Conservation (phyloP, 371 early-diverging fungal genomes). For the Mucor velutinosus region DNA sequence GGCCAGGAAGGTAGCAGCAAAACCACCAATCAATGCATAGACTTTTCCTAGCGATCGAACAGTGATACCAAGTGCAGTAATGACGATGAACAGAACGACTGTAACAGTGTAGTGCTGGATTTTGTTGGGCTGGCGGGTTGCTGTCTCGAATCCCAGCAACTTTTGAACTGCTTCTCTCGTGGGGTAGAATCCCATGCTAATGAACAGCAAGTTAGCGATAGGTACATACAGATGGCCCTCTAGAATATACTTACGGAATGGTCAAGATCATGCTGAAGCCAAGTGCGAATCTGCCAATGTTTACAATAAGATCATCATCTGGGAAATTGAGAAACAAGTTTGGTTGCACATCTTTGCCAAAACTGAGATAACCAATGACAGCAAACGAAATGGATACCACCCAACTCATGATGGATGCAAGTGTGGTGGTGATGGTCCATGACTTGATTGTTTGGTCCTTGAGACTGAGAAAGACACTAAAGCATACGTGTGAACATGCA, state of each 20-base stretch:
- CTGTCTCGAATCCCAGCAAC: conserved; percentile 52
- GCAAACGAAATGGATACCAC: conserved; percentile 60
- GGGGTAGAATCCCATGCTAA: conserved; percentile 59
- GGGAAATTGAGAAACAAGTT: conserved; percentile 65
- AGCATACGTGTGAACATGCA: conserved; percentile 60
- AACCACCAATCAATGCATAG: conserved; percentile 59
- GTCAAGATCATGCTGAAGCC: conserved; percentile 63
- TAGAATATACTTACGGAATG: conserved; percentile 35
- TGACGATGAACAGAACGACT: conserved; percentile 39
- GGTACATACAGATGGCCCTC: neutral
- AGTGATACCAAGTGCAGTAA: conserved; percentile 45
- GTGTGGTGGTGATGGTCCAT: conserved; percentile 49
- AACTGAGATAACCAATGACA: conserved; percentile 56
- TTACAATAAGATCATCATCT: conserved; percentile 50
- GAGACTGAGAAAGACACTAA: conserved; percentile 54
- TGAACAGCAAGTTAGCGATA: conserved; percentile 9
- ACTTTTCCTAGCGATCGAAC: conserved; percentile 55
- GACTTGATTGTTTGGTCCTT: conserved; percentile 43
- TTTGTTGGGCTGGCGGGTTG: conserved; percentile 40
- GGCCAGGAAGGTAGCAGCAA: conserved; percentile 57
- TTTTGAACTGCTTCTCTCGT: conserved; percentile 61
- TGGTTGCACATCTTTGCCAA: conserved; percentile 57
- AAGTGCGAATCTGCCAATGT: conserved; percentile 53
- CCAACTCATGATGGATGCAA: conserved; percentile 58
- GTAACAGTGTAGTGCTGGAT: conserved; percentile 51